Conservation (phyloP, 2,329 filamentous ascomycete genomes). For the Neophaeococcomyces aloes region DNA sequence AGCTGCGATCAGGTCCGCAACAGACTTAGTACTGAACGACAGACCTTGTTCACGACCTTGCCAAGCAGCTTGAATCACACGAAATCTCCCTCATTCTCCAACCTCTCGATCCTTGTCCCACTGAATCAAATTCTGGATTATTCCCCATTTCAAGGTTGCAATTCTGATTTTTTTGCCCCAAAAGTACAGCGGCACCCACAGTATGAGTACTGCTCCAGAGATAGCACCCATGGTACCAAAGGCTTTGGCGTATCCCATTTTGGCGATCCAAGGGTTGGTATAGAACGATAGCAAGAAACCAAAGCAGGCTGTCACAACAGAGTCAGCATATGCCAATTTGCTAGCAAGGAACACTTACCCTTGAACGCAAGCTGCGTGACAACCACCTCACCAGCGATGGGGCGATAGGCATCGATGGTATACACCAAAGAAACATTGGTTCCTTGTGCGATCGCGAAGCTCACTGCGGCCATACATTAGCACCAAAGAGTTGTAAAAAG, state of each 20-base stretch:
- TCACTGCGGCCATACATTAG: slow-evolving; percentile 38
- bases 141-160: slow-evolving; percentile 40
- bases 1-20: no score
- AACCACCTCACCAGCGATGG: slow-evolving; percentile 46
- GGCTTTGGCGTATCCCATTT: slow-evolving; percentile 41
- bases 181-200: slow-evolving; percentile 43
- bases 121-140: slow-evolving; percentile 24
- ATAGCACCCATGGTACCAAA: slow-evolving; percentile 51
- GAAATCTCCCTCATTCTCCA: no score
- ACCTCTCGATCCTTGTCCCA: slow-evolving; percentile 47
- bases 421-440: slow-evolving; percentile 49
- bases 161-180: slow-evolving; percentile 42
- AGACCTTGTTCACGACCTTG: no score
- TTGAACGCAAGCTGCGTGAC: slow-evolving; percentile 47
- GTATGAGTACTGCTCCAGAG: slow-evolving; percentile 35
- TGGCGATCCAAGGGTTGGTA: slow-evolving; percentile 48
- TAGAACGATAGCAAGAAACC: slow-evolving; percentile 52
- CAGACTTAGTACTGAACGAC: no score
- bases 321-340: no score
- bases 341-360: slow-evolving; percentile 30
- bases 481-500: no score
- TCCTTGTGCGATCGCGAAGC: slow-evolving; percentile 46
- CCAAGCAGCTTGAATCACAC: no score
- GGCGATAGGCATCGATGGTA: slow-evolving; percentile 48
- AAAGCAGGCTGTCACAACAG: slow-evolving; percentile 37